These are phyloP conservation scores for Bathelium albidoporum DNA, from an alignment of 495 filamentous ascomycete species.

Conservation along the genomic window DNA sequence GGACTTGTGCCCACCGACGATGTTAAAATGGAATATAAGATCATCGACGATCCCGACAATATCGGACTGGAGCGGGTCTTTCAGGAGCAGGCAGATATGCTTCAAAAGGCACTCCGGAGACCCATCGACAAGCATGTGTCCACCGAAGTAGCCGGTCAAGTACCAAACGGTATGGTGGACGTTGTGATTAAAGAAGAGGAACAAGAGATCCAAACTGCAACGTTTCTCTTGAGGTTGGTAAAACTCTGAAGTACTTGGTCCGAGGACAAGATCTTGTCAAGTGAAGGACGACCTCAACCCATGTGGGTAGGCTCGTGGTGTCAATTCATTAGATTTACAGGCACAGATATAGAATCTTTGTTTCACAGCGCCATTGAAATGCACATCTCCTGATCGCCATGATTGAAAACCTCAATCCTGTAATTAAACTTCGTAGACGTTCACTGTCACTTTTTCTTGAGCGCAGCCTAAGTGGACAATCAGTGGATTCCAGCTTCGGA, in stretches of 20 bases:
- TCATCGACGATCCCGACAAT: constrained; percentile 65
- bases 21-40: constrained; percentile 71
- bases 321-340: background rate
- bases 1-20: constrained; percentile 73
- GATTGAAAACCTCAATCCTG: background rate
- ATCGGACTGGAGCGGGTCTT: constrained; percentile 68
- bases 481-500: background rate
- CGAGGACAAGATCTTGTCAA: background rate
- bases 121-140: constrained; percentile 65
- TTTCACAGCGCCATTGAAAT: background rate
- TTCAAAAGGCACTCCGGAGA: constrained; percentile 71
- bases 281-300: constrained; percentile 11
- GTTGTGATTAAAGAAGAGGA: constrained; percentile 72
- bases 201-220: constrained; percentile 79
- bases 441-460: constrained; percentile 11
- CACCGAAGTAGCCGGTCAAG: constrained; percentile 54
- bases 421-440: background rate
- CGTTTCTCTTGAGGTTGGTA: constrained; percentile 71
- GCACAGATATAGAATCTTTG: background rate
- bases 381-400: background rate
- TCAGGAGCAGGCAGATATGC: constrained; percentile 50
- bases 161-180: constrained; percentile 44
- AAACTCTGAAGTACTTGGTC: constrained; percentile 45
- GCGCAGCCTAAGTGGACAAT: constrained; percentile 7
- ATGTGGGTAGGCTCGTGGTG: background rate